Conservation (phyloP, 768 basidiomycete species). For the Phanerodontia chrysosporium region DNA sequence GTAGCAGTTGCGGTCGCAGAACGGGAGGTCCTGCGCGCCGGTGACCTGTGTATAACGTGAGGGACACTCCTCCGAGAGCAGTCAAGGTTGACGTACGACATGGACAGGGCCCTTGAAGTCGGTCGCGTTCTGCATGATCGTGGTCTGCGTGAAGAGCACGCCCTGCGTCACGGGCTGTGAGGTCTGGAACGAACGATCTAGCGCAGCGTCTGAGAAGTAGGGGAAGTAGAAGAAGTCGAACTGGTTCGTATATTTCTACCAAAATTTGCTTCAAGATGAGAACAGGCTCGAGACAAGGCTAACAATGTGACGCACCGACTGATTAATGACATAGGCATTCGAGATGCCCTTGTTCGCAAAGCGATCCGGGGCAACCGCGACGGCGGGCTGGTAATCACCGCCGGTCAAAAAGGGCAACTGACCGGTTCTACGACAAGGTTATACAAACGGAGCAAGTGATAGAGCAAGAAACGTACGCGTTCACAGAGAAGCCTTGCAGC, state of each 20-base stretch:
- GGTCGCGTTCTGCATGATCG: not conserved
- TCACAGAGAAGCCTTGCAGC: not conserved
- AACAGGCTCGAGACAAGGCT: not conserved
- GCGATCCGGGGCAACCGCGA: not conserved
- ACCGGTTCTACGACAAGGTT: not conserved
- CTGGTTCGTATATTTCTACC: not conserved
- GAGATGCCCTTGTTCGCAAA: not conserved
- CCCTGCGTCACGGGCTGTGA: not conserved
- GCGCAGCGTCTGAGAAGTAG: not conserved
- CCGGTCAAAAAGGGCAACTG: not conserved
- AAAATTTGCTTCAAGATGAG: not conserved
- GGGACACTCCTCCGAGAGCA: not conserved
- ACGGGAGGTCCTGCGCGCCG: not conserved
- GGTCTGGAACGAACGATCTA: not conserved
- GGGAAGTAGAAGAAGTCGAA: constrained; percentile 2
- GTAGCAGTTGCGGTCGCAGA: constrained; percentile 3
- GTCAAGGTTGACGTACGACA: not conserved
- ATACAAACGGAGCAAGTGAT: not conserved
- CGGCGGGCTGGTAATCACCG: not conserved
- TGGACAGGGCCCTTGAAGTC: not conserved
- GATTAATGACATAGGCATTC: not conserved
- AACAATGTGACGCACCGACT: not conserved
- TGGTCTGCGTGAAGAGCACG: not conserved
- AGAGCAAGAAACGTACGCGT: not conserved
- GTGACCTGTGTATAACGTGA: not conserved